Conservation (phyloP, 148 eudicot genomes). For the Chenopodium berlandieri region DNA sequence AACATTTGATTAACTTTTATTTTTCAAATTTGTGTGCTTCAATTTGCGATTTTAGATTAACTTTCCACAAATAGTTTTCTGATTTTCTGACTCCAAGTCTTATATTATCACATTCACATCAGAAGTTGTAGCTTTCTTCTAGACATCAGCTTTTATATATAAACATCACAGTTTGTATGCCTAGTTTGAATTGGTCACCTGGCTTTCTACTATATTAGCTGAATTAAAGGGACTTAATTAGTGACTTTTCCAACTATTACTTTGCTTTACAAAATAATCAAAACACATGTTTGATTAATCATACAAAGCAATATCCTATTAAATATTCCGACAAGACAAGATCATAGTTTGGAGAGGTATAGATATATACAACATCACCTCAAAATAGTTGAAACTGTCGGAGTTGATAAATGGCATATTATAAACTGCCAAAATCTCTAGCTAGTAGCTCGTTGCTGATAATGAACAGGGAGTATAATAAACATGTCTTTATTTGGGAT, state of each 20-base stretch:
- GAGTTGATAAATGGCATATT: too few relatives aligned
- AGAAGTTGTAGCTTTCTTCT: conserved; percentile 9
- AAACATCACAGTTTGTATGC: background rate
- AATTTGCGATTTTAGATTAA: background rate
- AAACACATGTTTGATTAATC: background rate
- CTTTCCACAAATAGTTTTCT: background rate
- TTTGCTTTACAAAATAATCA: background rate
- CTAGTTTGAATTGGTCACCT: background rate
- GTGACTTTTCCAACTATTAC: background rate
- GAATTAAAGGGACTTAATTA: background rate
- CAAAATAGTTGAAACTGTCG: background rate
- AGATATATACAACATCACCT: background rate
- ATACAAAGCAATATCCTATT: background rate
- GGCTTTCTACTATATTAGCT: background rate
- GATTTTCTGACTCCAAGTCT: background rate
- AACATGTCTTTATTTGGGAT: background rate
- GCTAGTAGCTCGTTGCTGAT: background rate
- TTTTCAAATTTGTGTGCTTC: background rate
- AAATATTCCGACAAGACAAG: background rate
- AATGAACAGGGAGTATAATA: background rate
- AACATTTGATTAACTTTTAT: background rate
- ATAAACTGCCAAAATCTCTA: background rate
- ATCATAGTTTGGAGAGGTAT: background rate
- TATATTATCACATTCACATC: background rate
- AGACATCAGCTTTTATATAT: background rate